Percentiles rank a stretch among this genome's conserved stretches.
Evolutionary conservation across 306 rosid species (phyloP).

Genomic region (Mimosa pudica): DNA sequence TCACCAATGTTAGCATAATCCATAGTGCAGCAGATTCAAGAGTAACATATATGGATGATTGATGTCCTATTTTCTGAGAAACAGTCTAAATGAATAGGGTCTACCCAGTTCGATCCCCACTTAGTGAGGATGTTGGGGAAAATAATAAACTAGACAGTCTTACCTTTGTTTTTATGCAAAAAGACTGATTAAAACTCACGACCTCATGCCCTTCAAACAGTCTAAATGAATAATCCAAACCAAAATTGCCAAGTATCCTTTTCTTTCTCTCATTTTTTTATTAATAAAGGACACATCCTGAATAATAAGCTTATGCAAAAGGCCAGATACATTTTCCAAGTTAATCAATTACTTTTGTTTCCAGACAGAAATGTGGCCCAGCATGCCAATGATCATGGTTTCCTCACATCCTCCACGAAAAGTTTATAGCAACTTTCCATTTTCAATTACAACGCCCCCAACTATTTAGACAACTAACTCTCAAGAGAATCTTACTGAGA

Average conservation of each 20-base stretch:
- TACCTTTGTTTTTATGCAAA: too few species aligned
- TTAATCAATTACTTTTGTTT: neutral
- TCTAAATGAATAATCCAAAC: neutral
- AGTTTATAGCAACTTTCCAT: neutral
- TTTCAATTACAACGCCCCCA: neutral
- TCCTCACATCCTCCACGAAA: neutral
- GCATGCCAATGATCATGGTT: neutral
- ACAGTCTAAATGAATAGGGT: too few species aligned
- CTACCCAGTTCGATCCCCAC: too few species aligned
- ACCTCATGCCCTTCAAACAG: too few species aligned
- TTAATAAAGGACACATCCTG: neutral
- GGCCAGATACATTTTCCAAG: neutral
- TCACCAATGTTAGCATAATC: neutral
- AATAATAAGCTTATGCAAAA: neutral
- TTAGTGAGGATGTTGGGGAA: too few species aligned
- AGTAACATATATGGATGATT: neutral
- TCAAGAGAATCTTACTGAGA: neutral
- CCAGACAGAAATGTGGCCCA: neutral
- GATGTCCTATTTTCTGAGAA: neutral
- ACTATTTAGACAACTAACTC: neutral
- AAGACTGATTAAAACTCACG: too few species aligned
- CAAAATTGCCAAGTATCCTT: neutral
- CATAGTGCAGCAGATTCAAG: neutral
- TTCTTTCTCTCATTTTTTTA: too few species aligned
- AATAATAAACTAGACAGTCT: too few species aligned